phyloP scores from a whole-genome alignment of 345 rosid genomes.

The Hibiscus mutabilis region DNA sequence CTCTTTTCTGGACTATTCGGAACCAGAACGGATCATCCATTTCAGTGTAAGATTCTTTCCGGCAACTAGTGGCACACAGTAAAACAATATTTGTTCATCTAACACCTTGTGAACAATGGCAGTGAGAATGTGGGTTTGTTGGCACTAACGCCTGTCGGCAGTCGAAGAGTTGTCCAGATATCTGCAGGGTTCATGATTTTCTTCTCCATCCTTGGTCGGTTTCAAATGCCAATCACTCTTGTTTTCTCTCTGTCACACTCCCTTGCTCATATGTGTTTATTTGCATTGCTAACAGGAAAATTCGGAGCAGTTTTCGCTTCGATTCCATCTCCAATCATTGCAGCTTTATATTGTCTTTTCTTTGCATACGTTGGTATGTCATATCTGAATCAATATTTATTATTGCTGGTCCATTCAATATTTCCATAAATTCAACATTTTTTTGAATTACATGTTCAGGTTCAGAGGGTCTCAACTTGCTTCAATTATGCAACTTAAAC shows the following conservation, averaged over 20 bases:
- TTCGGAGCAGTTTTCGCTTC: constrained; percentile 90
- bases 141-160: constrained; percentile 83
- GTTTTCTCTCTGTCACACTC: background rate
- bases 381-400: background rate
- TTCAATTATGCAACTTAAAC: constrained; percentile 86
- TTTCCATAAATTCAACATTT: constrained; percentile 1
- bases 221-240: background rate
- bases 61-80: background rate
- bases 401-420: background rate
- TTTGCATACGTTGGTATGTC: constrained; percentile 79
- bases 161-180: constrained; percentile 95
- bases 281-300: constrained; percentile 41
- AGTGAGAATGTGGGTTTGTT: constrained; percentile 90
- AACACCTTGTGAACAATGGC: constrained; percentile 8
- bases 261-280: background rate
- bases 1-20: constrained; percentile 89
- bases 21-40: constrained; percentile 82
- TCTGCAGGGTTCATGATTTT: constrained; percentile 93
- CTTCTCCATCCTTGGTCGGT: constrained; percentile 80
- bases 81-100: background rate
- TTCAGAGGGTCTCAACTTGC: constrained; percentile 65
- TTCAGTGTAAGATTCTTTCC: constrained; percentile 55
- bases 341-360: constrained; percentile 65
- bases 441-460: constrained; percentile 32
- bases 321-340: constrained; percentile 71